phyloP scores from a whole-genome alignment of 805 yeast genomes.

The Candida golubevii region DNA sequence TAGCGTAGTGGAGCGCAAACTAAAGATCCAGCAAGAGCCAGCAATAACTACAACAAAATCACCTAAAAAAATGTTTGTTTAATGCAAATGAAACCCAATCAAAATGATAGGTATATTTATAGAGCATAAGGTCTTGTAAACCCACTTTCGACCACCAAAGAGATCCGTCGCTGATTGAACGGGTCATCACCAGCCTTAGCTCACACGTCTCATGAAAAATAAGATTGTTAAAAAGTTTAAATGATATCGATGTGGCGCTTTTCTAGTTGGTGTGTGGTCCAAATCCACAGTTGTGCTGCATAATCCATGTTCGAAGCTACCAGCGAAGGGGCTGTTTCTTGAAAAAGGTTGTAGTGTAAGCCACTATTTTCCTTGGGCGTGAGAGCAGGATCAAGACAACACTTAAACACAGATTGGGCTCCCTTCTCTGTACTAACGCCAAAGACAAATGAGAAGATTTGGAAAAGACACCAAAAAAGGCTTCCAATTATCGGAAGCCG shows the following conservation, averaged over 20 bases:
- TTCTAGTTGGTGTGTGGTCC: slow-evolving; percentile 63
- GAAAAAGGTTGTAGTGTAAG: slow-evolving; percentile 52
- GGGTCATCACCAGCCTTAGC: not conserved
- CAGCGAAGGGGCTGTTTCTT: slow-evolving; percentile 48
- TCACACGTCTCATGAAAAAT: too few relatives aligned
- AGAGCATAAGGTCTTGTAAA: too few relatives aligned
- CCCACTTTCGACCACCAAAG: too few relatives aligned
- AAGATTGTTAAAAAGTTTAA: not conserved
- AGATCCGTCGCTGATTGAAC: too few relatives aligned
- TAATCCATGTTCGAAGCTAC: slow-evolving; percentile 54
- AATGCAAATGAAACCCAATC: too few relatives aligned
- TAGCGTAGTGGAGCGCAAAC: too few relatives aligned
- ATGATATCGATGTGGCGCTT: slow-evolving; percentile 38
- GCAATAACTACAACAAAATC: too few relatives aligned
- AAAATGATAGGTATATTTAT: too few relatives aligned
- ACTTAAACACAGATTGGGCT: slow-evolving; percentile 56
- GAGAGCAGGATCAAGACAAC: slow-evolving; percentile 53
- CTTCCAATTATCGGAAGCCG: slow-evolving; percentile 74
- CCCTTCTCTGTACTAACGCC: slow-evolving; percentile 76
- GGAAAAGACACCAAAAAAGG: slow-evolving; percentile 66
- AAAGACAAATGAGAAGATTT: slow-evolving; percentile 60
- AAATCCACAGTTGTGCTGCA: slow-evolving; percentile 71
- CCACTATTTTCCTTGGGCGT: slow-evolving; percentile 59
- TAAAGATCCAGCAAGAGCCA: too few relatives aligned
- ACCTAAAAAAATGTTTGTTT: too few relatives aligned